Evolutionary conservation across 164 flowering plant species (phyloP).

Genomic region (Tetrastigma voinierianum): DNA sequence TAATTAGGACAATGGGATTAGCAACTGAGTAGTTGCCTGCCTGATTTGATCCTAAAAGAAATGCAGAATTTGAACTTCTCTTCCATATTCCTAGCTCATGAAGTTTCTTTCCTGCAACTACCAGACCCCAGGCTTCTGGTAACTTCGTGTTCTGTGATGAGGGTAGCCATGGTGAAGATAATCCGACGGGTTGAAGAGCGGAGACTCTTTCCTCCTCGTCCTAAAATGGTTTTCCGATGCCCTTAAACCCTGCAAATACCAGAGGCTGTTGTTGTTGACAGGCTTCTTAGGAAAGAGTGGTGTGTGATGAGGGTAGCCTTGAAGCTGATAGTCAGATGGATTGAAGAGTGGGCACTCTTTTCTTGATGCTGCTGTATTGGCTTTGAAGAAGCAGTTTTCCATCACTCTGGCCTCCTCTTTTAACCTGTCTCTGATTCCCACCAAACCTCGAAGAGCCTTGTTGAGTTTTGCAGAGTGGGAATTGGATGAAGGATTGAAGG

Average conservation of each 20-base stretch:
- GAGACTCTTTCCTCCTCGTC: constrained; percentile 36
- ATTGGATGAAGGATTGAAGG: constrained; percentile 5
- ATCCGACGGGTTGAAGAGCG: constrained; percentile 46
- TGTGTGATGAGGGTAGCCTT: constrained; percentile 32
- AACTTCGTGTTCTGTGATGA: constrained; percentile 16
- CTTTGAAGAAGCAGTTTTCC: constrained; percentile 44
- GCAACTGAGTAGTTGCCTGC: constrained; percentile 18
- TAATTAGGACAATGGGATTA: constrained; percentile 26
- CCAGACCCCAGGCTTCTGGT: constrained; percentile 26
- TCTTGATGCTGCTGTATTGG: constrained; percentile 22
- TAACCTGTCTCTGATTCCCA: constrained; percentile 47
- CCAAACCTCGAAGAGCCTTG: constrained; percentile 22
- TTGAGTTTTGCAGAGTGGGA: constrained; percentile 6
- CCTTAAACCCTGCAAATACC: constrained; percentile 13
- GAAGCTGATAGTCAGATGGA: constrained; percentile 31
- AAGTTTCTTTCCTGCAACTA: constrained; percentile 14
- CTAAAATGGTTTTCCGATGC: constrained; percentile 24
- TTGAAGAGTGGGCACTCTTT: constrained; percentile 48
- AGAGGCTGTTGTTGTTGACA: constrained; percentile 14
- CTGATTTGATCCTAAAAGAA: constrained; percentile 36
- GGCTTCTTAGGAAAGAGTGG: constrained; percentile 17
- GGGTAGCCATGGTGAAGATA: constrained; percentile 25
- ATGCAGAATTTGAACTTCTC: constrained; percentile 38
- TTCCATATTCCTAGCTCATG: constrained; percentile 10
- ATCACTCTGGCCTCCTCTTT: constrained; percentile 58